Percentiles rank a stretch among this genome's conserved stretches.
Conservation (phyloP, 176 grass and related monocot species). For the Carex littledalei region DNA sequence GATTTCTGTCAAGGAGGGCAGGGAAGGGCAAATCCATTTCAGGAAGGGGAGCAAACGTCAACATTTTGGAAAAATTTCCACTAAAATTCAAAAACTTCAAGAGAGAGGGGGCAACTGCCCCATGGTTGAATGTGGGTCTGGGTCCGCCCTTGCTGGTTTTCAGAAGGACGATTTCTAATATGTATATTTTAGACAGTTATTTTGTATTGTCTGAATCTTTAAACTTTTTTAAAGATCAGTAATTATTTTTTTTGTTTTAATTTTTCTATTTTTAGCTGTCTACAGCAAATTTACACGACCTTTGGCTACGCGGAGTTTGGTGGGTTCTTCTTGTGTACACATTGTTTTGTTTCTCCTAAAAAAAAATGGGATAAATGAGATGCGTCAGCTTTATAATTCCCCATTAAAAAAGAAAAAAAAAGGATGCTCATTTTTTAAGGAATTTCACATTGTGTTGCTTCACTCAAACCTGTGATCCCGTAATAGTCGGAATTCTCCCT, state of each 20-base stretch:
- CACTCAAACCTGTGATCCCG: conserved; percentile 7
- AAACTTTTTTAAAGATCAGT: background rate
- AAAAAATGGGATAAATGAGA: background rate
- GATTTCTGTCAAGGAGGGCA: too few species aligned
- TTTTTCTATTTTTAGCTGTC: background rate
- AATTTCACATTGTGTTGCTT: conserved; percentile 24
- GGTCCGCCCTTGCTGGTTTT: too few species aligned
- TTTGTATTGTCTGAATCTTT: background rate
- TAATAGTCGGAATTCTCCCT: background rate
- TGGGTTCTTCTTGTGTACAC: background rate
- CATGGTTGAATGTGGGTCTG: too few species aligned
- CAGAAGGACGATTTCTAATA: too few species aligned
- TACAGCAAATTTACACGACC: background rate
- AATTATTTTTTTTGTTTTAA: background rate
- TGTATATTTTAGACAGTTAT: background rate
- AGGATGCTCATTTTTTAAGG: background rate
- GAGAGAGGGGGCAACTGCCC: too few species aligned
- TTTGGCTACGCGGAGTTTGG: too few species aligned
- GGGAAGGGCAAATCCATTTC: too few species aligned
- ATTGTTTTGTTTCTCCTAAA: background rate
- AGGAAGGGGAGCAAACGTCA: too few species aligned
- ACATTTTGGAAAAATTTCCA: too few species aligned
- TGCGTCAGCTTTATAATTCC: conserved; percentile 20
- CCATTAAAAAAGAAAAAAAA: background rate
- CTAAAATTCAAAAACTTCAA: too few species aligned